Base-by-base conservation (phyloP, 257 asterid genomes). In the Anisodus acutangulus region DNA sequence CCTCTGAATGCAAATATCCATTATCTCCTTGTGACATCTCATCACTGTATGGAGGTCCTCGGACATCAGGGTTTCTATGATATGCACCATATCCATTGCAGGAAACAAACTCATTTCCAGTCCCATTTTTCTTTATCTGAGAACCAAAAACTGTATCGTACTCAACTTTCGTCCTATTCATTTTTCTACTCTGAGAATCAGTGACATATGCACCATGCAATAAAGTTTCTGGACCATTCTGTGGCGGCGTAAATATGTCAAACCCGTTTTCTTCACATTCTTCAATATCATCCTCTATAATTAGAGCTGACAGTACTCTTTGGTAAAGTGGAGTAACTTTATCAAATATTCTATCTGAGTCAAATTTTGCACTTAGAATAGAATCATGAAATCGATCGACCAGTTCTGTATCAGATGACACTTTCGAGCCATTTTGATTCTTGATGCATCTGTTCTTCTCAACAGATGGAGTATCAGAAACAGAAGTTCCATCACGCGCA, bases 241-340 rank as follows among this genome's bases (percentile, higher is more conserved):
- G 87, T 49, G 72, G 63, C 54, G 86, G 60, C 81, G 47, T 68
- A 69, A 82, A 85, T 86, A 87, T 88, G 83, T 85, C 97, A 86
- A 87, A 91, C 80, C 91, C 98, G 88, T 88, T 91, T 68, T 91
- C 97, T 87, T 93, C 97, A 87, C 71, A 91, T 87, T 90, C 95
- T 90, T 94, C 98, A 69, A 85, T 83, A 83, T 96, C 94, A 88
- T 93, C 98, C 81, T 92, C 99, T 51, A 91, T 9, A 43, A 96
- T 94, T 60, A 96, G 89, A 86, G 99, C 98, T 31, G 99, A 96
- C 83, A 96, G 91, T 72, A 96, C 92, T 90, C 98, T 92, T 84
- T 96, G 98, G 90, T 89, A 93, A 83, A 96, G 93, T 76, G 99
- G 98, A 81, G 92, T 85, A 82, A 80, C 90, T 78, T 78, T 88